Conservation (phyloP, 1,139 yeast genomes). For the Nakaseomyces glabratus region DNA sequence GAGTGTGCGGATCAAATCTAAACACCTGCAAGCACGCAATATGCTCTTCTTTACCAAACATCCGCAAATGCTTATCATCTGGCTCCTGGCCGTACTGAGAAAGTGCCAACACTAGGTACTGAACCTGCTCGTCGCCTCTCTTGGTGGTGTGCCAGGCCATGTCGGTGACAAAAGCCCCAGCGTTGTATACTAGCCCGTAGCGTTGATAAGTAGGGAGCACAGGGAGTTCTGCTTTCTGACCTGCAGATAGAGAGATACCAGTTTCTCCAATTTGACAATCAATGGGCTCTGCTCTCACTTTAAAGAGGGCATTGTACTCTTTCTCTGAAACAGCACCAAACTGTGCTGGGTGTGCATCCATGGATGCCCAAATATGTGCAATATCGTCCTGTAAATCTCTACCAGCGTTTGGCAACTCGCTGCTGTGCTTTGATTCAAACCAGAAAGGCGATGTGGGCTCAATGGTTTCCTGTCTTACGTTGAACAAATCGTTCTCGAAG, state of each 20-base stretch:
- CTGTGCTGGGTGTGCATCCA: slow-evolving; percentile 15
- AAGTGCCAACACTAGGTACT: slow-evolving; percentile 47
- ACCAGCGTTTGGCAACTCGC: slow-evolving; percentile 6
- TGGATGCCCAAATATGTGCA: slow-evolving; percentile 16
- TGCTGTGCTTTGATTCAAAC: slow-evolving; percentile 12
- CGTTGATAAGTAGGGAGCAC: slow-evolving; percentile 33
- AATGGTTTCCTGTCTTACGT: slow-evolving; percentile 20
- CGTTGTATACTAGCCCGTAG: slow-evolving; percentile 40
- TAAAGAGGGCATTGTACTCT: slow-evolving; percentile 16
- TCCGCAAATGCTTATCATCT: slow-evolving; percentile 26
- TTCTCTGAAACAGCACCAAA: slow-evolving; percentile 12
- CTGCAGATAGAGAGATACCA: slow-evolving; percentile 15
- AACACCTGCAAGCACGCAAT: slow-evolving; percentile 42
- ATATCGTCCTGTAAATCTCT: not conserved
- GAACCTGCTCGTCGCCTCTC: slow-evolving; percentile 16
- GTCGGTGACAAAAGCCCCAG: slow-evolving; percentile 50
- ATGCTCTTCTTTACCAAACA: slow-evolving; percentile 34
- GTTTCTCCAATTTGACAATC: slow-evolving; percentile 17
- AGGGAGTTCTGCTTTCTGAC: slow-evolving; percentile 20
- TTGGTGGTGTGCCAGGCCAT: slow-evolving; percentile 43
- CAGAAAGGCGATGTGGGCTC: slow-evolving; percentile 15
- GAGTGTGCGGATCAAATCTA: slow-evolving; percentile 33
- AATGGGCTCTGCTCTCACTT: slow-evolving; percentile 13
- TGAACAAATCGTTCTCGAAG: slow-evolving; percentile 33
- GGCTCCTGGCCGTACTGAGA: slow-evolving; percentile 32